A percentile compares a stretch with the other conserved stretches of the same genome.
These are phyloP conservation scores for Hygrophoropsis aurantiaca DNA, from an alignment of 768 basidiomycete species.

Conservation along the genomic window DNA sequence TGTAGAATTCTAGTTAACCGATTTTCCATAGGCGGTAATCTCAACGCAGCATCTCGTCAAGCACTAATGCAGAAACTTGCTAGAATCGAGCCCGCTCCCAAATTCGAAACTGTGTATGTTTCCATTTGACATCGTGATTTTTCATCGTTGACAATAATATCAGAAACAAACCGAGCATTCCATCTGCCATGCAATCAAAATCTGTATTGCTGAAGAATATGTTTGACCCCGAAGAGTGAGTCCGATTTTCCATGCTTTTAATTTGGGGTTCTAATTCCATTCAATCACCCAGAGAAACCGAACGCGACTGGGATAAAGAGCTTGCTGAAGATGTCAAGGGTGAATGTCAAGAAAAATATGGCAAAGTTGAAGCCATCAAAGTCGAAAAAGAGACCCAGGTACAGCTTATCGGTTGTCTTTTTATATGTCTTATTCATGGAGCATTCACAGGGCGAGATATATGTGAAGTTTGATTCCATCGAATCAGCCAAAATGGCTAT, in stretches of 20 bases:
- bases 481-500: constrained; percentile 83
- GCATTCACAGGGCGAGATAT: constrained; percentile 86
- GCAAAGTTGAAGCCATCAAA: constrained; percentile 82
- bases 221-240: constrained; percentile 97
- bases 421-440: constrained; percentile 9
- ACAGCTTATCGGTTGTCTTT: constrained; percentile 19
- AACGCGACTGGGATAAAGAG: constrained; percentile 94
- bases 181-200: constrained; percentile 84
- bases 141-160: constrained; percentile 13
- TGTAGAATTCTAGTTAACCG: constrained; percentile 10
- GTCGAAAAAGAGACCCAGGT: constrained; percentile 95
- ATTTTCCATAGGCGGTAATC: constrained; percentile 74
- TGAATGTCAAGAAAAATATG: constrained; percentile 92
- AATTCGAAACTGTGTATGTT: constrained; percentile 63
- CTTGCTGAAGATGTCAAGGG: constrained; percentile 94
- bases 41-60: constrained; percentile 97
- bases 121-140: not conserved
- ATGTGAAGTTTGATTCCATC: constrained; percentile 83
- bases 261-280: constrained; percentile 8
- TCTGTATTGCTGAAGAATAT: constrained; percentile 91
- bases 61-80: constrained; percentile 99
- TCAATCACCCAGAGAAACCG: constrained; percentile 96
- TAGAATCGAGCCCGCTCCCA: constrained; percentile 74
- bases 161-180: constrained; percentile 77
- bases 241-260: constrained; percentile 7